Conservation (phyloP, 352 stramenopile genomes). For the Pythium sukuiense region DNA sequence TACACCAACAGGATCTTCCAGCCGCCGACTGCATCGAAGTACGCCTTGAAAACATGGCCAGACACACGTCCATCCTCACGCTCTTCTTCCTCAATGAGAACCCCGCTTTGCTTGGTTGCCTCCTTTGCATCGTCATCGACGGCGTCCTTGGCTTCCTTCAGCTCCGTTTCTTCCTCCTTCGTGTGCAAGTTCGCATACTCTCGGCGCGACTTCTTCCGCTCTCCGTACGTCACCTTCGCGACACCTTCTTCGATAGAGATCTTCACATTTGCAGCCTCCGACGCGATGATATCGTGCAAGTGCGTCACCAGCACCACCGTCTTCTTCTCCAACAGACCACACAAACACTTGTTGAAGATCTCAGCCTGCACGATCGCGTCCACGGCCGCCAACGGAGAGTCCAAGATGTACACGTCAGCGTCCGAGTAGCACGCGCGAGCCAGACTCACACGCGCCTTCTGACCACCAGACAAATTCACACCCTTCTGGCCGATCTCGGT, state of each 20-base stretch:
- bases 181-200: conserved; percentile 6
- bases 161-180: not conserved
- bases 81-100: conserved; percentile 30
- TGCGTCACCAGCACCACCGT: conserved; percentile 21
- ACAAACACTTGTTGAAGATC: conserved; percentile 81
- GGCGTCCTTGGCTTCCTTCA: not conserved
- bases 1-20: not conserved
- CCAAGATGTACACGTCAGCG: conserved; percentile 79
- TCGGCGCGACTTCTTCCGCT: conserved; percentile 11
- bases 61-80: conserved; percentile 26
- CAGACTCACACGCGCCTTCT: conserved; percentile 82
- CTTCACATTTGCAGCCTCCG: conserved; percentile 26
- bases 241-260: conserved; percentile 17
- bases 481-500: conserved; percentile 96
- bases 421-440: conserved; percentile 75
- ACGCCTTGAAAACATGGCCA: conserved; percentile 16
- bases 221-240: not conserved
- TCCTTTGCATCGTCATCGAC: not conserved
- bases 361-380: conserved; percentile 91
- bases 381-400: conserved; percentile 92
- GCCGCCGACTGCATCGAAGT: conserved; percentile 24
- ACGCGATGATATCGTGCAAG: conserved; percentile 18
- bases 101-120: not conserved
- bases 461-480: conserved; percentile 94
- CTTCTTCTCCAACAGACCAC: conserved; percentile 18